Evolutionary conservation across 2,329 filamentous ascomycete genomes (phyloP), one percentile per base, ranked within the genome.

Genomic region (Xylariaceae sp.): DNA sequence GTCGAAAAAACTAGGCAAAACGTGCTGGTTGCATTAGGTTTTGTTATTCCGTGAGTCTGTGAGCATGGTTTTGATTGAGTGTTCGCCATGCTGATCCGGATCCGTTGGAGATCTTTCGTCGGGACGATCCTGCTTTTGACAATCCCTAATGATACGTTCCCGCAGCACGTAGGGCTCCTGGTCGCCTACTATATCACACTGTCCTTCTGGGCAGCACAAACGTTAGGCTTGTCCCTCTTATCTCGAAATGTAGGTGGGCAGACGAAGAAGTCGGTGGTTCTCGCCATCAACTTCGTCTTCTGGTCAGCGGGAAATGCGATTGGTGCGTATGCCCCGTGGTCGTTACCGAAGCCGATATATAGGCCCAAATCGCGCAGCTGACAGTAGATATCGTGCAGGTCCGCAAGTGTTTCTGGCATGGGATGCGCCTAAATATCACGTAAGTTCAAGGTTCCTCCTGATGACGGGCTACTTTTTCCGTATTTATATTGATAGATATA

Each of bases 131-230:
- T 88, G 40, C 79, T 90, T 53, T 86, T 90, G 79, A 85, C 82
- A 0, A 77, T 90, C 6, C 69, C 79, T 27, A 84, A 85, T 60
- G 74, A 76, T 5, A 80, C 74, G 43, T 74, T 76, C 37, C 69
- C 78, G 6, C 83, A 81, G 39, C 79, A 86, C 69, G 77, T 85
- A 31, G 87, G 87, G 4, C 76, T 91, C 0, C 72, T 90, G 11
- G 80, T 90, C 64, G 80, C 78, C 64, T 91, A 90, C 75, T 91
- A 90, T 72, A 85, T 90, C 58, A 85, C 83, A 0, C 76, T 89
- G 19, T 88, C 84, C 4, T 91, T 91, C 78, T 90, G 86, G 86
- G 84, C 86, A 0, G 86, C 85, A 0, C 81, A 87, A 64, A 86
- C 83, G 1, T 73, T 89, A 9, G 75, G 79, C 6, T 77, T 89